These are phyloP conservation scores for Apiospora pterosperma DNA, from an alignment of 2,329 filamentous ascomycete genomes.

Conservation along the genomic window DNA sequence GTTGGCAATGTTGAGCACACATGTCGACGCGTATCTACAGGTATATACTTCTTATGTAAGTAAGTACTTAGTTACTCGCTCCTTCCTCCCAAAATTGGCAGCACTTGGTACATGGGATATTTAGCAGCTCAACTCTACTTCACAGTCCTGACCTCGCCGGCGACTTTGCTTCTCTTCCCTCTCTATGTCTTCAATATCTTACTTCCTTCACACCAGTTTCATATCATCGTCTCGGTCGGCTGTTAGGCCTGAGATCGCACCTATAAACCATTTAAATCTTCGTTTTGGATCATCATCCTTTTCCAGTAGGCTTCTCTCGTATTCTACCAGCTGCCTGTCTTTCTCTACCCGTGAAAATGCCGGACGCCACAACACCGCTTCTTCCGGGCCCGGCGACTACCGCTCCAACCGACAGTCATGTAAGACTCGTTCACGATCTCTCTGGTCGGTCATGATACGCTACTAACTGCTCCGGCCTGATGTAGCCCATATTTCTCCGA, in stretches of 20 bases:
- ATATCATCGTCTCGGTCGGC: not conserved
- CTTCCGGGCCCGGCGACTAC: slow-evolving; percentile 16
- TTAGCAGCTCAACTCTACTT: not conserved
- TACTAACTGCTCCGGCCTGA: not conserved
- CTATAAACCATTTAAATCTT: not conserved
- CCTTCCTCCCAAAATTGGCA: no score
- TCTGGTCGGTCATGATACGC: no score
- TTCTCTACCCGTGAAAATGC: slow-evolving; percentile 14
- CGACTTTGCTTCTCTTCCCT: not conserved
- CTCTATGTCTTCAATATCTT: not conserved
- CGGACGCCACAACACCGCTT: slow-evolving; percentile 23
- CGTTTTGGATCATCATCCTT: slow-evolving; percentile 1
- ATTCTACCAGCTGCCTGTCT: not conserved
- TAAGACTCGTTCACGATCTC: slow-evolving; percentile 13
- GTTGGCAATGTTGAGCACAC: not conserved
- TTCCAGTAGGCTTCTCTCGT: not conserved
- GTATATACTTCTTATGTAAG: no score
- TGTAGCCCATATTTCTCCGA: slow-evolving; percentile 47
- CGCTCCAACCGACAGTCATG: slow-evolving; percentile 27
- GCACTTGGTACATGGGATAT: not conserved
- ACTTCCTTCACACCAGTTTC: not conserved
- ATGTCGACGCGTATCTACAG: not conserved
- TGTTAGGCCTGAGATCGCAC: not conserved
- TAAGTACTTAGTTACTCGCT: no score
- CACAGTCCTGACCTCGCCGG: not conserved